These are phyloP conservation scores for Niebla homalea DNA, from an alignment of 495 filamentous ascomycete species.

Conservation along the genomic window DNA sequence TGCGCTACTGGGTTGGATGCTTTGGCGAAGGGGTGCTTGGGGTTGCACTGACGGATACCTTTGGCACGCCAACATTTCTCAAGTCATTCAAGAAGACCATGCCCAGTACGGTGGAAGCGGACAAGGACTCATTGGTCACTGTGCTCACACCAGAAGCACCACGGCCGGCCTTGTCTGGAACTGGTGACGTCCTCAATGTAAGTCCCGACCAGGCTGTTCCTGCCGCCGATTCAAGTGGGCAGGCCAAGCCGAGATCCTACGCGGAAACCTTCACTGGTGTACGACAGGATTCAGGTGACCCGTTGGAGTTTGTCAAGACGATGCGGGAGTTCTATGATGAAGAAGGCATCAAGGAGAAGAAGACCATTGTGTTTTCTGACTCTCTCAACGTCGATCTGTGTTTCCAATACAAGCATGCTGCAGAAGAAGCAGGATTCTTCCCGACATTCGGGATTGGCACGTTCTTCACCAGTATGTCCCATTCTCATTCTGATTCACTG, in stretches of 20 bases:
- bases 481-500: background rate
- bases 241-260: constrained; percentile 40
- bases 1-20: constrained; percentile 78
- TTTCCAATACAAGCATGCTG: constrained; percentile 70
- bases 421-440: constrained; percentile 67
- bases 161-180: constrained; percentile 16
- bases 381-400: constrained; percentile 84
- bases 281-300: constrained; percentile 91
- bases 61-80: constrained; percentile 84
- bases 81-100: constrained; percentile 62
- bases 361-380: constrained; percentile 95
- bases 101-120: constrained; percentile 26
- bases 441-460: constrained; percentile 89
- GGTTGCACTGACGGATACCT: constrained; percentile 95
- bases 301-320: constrained; percentile 62
- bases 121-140: constrained; percentile 20
- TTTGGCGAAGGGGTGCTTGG: constrained; percentile 84
- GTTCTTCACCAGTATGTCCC: constrained; percentile 65
- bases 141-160: constrained; percentile 19
- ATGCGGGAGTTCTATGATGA: constrained; percentile 79
- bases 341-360: constrained; percentile 63
- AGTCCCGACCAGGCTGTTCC: constrained; percentile 12
- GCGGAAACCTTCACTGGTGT: constrained; percentile 79
- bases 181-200: constrained; percentile 22
- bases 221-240: background rate